Percentiles rank a stretch among this genome's conserved stretches.
These are phyloP conservation scores for Heliosperma pusillum DNA, from an alignment of 148 eudicot species.

Conservation along the genomic window DNA sequence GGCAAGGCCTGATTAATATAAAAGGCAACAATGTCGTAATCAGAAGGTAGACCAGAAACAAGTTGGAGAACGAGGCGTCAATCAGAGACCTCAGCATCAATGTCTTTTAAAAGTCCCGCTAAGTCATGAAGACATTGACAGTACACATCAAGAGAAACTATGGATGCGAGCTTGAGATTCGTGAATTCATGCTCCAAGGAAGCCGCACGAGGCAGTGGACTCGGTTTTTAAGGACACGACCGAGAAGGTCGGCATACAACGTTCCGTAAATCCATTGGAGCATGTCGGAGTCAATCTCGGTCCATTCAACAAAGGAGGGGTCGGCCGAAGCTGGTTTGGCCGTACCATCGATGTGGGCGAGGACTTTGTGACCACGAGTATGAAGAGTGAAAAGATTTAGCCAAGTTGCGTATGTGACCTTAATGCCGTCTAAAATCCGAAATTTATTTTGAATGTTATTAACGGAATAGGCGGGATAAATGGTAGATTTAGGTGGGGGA, in stretches of 20 bases:
- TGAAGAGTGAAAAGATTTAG: no score
- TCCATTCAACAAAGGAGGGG: no score
- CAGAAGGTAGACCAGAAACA: neutral
- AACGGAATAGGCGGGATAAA: neutral
- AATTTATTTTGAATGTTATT: neutral
- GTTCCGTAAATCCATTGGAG: neutral
- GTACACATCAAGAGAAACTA: neutral
- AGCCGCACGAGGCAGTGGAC: neutral
- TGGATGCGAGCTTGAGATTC: neutral
- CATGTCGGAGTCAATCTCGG: no score
- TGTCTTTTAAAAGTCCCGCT: neutral
- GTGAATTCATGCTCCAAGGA: neutral
- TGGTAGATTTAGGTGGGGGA: neutral
- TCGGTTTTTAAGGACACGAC: neutral
- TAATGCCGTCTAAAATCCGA: no score
- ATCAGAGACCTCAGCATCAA: no score
- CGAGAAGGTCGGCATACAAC: neutral
- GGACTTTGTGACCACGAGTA: no score
- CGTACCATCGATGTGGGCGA: no score
- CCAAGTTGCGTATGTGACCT: no score
- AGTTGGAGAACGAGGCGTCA: neutral
- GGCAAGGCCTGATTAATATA: neutral
- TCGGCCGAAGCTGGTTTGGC: no score
- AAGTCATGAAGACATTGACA: neutral
- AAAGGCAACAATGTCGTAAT: neutral